These are phyloP conservation scores for Nitzschia sp. DNA, from an alignment of 108 stramenopile genomes.

Conservation along the genomic window DNA sequence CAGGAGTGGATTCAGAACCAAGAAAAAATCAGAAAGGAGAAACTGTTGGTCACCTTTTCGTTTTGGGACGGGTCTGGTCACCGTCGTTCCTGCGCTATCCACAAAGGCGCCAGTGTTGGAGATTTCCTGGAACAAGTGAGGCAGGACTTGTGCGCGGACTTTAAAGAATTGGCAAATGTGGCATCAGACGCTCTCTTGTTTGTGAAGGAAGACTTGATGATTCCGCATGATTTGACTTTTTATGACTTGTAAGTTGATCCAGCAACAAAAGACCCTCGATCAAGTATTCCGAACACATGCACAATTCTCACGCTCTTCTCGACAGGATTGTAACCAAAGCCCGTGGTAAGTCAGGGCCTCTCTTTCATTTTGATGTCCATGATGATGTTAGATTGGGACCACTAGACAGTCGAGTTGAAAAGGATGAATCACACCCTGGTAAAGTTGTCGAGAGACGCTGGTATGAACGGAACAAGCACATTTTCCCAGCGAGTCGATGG, in stretches of 20 bases:
- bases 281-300: too few species aligned
- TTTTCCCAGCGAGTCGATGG: conserved; percentile 97
- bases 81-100: conserved; percentile 66
- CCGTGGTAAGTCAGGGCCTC: conserved; percentile 93
- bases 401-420: conserved; percentile 88
- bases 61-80: conserved; percentile 99
- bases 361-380: conserved; percentile 96
- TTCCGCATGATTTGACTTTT: conserved; percentile 94
- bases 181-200: conserved; percentile 90
- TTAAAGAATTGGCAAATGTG: conserved; percentile 76
- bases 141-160: conserved; percentile 75
- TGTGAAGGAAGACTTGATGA: conserved; percentile 98
- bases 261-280: too few species aligned
- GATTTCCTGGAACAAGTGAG: conserved; percentile 89
- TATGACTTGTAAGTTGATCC: too few species aligned
- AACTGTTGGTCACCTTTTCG: conserved; percentile 89
- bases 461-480: conserved; percentile 98
- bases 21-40: conserved; percentile 75
- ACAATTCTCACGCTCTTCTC: too few species aligned
- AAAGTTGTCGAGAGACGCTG: conserved; percentile 94
- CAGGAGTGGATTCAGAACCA: conserved; percentile 86
- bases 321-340: conserved; percentile 96
- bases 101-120: conserved; percentile 89
- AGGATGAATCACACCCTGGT: conserved; percentile 96
- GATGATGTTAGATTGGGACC: conserved; percentile 93